Percentiles rank a stretch among this genome's conserved stretches.
Conservation (phyloP, 768 basidiomycete species). For the Boletellus sp. region DNA sequence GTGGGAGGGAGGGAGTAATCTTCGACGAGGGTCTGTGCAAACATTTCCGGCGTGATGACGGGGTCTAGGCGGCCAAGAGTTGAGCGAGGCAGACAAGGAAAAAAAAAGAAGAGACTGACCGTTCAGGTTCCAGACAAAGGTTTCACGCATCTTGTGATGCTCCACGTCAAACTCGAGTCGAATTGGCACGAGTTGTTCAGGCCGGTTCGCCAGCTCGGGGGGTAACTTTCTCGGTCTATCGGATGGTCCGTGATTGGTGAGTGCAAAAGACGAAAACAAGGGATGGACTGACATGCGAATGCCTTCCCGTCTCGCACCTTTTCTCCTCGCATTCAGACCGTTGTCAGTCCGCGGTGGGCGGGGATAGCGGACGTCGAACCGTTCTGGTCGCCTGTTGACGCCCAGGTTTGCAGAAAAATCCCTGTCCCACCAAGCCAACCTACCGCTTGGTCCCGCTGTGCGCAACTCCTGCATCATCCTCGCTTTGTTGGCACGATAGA, state of each 20-base stretch:
- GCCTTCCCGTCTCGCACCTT: slow-evolving; percentile 60
- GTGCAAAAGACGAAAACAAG: background rate
- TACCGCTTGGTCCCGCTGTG: slow-evolving; percentile 39
- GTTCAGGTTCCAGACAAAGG: slow-evolving; percentile 95
- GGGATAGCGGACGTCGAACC: slow-evolving; percentile 57
- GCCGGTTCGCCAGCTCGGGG: slow-evolving; percentile 51
- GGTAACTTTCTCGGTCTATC: slow-evolving; percentile 59
- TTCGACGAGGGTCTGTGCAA: slow-evolving; percentile 87
- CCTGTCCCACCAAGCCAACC: slow-evolving; percentile 63
- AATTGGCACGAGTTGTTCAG: slow-evolving; percentile 88
- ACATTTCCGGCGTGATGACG: slow-evolving; percentile 82
- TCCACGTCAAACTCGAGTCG: slow-evolving; percentile 97
- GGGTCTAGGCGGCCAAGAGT: slow-evolving; percentile 54
- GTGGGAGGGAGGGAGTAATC: slow-evolving; percentile 75
- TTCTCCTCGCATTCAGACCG: slow-evolving; percentile 39
- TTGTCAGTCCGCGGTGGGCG: slow-evolving; percentile 37
- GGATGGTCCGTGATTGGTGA: background rate
- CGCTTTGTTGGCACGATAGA: slow-evolving; percentile 46
- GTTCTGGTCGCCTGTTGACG: slow-evolving; percentile 28
- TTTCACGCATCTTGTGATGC: slow-evolving; percentile 89
- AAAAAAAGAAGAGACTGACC: slow-evolving; percentile 48
- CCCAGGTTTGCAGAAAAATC: slow-evolving; percentile 37
- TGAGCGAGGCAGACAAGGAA: background rate
- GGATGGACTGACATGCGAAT: slow-evolving; percentile 65
- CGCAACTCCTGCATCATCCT: slow-evolving; percentile 51